A percentile compares a stretch with the other conserved stretches of the same genome.
Conservation (phyloP, 257 asterid species). For the Solanum lignicaule region DNA sequence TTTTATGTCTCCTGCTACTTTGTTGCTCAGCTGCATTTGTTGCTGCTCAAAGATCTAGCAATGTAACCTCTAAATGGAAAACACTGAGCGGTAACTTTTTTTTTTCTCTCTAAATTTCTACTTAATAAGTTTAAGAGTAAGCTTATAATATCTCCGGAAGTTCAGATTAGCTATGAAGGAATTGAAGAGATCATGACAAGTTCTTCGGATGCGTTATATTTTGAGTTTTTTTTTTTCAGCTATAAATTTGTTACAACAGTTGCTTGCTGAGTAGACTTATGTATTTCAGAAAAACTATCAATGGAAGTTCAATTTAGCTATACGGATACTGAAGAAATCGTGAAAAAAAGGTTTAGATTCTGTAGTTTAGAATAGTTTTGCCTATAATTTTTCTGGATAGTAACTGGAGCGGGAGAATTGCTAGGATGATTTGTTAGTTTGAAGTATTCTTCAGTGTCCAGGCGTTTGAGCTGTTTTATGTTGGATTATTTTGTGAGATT, state of each 20-base stretch:
- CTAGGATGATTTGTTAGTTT: neutral
- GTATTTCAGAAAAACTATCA: neutral
- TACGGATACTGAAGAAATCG: neutral
- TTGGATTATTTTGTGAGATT: neutral
- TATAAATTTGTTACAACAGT: neutral
- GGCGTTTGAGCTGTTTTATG: neutral
- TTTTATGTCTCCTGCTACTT: slow-evolving; percentile 24
- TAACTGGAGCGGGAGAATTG: neutral
- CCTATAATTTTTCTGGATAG: neutral
- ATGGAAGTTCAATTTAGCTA: neutral
- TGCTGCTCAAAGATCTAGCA: slow-evolving; percentile 53
- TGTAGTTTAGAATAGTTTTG: neutral
- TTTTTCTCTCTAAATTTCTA: neutral
- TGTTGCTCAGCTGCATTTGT: slow-evolving; percentile 32
- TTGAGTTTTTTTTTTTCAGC: neutral
- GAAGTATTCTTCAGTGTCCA: neutral
- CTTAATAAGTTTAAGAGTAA: neutral
- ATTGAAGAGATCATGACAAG: neutral
- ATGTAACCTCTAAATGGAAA: slow-evolving; percentile 34
- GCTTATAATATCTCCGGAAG: neutral
- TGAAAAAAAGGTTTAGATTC: neutral
- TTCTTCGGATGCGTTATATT: neutral
- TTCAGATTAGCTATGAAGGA: neutral
- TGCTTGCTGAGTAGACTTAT: neutral
- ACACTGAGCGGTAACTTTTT: slow-evolving; percentile 46